Conservation (phyloP, 768 basidiomycete genomes). For the Amanita rubescens region DNA sequence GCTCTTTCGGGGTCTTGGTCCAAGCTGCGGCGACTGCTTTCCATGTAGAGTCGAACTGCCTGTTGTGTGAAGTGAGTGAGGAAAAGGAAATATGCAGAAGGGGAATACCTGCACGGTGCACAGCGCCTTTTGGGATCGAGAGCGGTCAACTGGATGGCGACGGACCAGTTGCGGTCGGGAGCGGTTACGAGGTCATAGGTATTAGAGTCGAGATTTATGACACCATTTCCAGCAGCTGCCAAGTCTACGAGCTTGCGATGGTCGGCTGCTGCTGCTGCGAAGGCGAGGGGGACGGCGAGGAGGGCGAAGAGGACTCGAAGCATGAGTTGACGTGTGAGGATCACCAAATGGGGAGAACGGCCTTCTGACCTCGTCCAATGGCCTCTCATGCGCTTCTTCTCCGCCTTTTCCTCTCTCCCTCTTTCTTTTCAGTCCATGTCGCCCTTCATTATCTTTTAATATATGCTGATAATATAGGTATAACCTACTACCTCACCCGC, state of each 20-base stretch:
- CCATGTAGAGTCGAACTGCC: slow-evolving; percentile 83
- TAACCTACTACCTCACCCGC: slow-evolving; percentile 82
- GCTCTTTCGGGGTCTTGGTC: slow-evolving; percentile 47
- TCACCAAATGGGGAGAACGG: slow-evolving; percentile 14
- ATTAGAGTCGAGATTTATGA: slow-evolving; percentile 72
- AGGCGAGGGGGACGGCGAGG: slow-evolving; percentile 23
- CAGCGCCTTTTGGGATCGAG: slow-evolving; percentile 77
- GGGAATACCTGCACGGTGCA: slow-evolving; percentile 73
- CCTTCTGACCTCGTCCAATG: slow-evolving; percentile 20
- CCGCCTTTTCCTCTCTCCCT: slow-evolving; percentile 85
- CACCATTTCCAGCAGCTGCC: slow-evolving; percentile 64
- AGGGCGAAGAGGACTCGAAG: slow-evolving; percentile 18
- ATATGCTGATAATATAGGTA: slow-evolving; percentile 84
- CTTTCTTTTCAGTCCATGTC: slow-evolving; percentile 91
- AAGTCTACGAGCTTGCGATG: slow-evolving; percentile 61
- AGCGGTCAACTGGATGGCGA: slow-evolving; percentile 86
- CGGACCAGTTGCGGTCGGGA: slow-evolving; percentile 78
- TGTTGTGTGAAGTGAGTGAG: slow-evolving; percentile 23
- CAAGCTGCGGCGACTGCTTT: slow-evolving; percentile 81
- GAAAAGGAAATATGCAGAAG: background rate
- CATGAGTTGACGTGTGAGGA: slow-evolving; percentile 23
- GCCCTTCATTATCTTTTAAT: slow-evolving; percentile 80
- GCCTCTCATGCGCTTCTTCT: slow-evolving; percentile 82
- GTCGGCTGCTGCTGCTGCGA: slow-evolving; percentile 24
- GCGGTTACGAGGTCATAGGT: slow-evolving; percentile 73